phyloP scores from a whole-genome alignment of 805 yeast species.

The Wickerhamiella galacta region DNA sequence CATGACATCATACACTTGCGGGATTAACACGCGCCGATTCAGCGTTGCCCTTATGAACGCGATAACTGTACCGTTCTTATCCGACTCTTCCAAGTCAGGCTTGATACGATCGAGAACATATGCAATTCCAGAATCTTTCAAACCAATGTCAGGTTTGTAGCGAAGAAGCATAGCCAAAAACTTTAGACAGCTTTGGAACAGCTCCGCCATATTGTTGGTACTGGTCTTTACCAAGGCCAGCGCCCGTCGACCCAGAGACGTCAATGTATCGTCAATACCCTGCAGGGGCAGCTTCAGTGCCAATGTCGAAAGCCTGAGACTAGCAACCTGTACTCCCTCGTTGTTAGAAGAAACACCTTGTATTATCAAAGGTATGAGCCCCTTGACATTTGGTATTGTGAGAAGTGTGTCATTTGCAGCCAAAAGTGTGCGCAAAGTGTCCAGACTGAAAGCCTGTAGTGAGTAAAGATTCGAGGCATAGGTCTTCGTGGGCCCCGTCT shows the following conservation, averaged over 20 bases:
- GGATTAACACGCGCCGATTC: conserved; percentile 52
- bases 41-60: conserved; percentile 68
- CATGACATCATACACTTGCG: conserved; percentile 83
- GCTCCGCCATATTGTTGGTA: conserved; percentile 59
- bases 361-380: conserved; percentile 60
- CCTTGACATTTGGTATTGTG: conserved; percentile 42
- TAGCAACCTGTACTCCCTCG: conserved; percentile 59
- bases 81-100: conserved; percentile 85
- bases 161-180: conserved; percentile 44
- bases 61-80: conserved; percentile 74
- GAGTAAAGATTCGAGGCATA: conserved; percentile 40
- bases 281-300: conserved; percentile 48
- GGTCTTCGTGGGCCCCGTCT: conserved; percentile 31
- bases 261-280: conserved; percentile 21
- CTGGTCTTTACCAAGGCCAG: conserved; percentile 48
- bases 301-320: conserved; percentile 45
- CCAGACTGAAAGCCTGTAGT: conserved; percentile 61
- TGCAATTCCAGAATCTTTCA: conserved; percentile 57
- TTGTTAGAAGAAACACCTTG: conserved; percentile 44
- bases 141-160: conserved; percentile 43
- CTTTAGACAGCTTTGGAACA: conserved; percentile 65
- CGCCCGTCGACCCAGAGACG: conserved; percentile 17
- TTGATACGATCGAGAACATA: conserved; percentile 54
- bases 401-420: conserved; percentile 43
- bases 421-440: conserved; percentile 55